Evolutionary conservation across 805 yeast species (phyloP).

Genomic region (Barnettozyma californica): DNA sequence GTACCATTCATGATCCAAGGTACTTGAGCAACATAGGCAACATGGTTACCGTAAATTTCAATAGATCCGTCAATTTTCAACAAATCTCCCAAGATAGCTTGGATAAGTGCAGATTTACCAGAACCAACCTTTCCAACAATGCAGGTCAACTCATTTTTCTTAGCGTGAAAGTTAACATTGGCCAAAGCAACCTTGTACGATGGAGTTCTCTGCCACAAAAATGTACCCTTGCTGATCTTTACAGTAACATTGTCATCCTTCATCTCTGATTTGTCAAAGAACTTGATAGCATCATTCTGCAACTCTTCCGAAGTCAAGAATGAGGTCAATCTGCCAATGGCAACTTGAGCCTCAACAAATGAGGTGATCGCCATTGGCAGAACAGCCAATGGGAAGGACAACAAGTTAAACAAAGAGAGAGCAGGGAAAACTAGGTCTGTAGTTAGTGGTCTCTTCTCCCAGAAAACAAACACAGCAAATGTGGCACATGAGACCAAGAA

Average conservation of each 20-base stretch:
- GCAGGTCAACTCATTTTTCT: conserved; percentile 76
- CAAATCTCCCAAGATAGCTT: conserved; percentile 77
- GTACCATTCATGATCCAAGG: conserved; percentile 98
- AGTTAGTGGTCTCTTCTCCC: conserved; percentile 59
- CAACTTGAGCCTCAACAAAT: conserved; percentile 84
- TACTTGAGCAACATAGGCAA: conserved; percentile 88
- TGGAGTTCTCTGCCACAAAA: conserved; percentile 73
- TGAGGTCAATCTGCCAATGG: conserved; percentile 64
- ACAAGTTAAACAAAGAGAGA: conserved; percentile 76
- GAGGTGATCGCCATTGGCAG: conserved; percentile 87
- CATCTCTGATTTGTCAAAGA: conserved; percentile 38
- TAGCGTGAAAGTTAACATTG: conserved; percentile 56
- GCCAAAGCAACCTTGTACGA: conserved; percentile 62
- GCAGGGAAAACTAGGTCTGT: conserved; percentile 94
- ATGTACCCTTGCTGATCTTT: conserved; percentile 58
- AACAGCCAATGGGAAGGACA: conserved; percentile 87
- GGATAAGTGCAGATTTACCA: conserved; percentile 82
- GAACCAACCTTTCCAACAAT: conserved; percentile 87
- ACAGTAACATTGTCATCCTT: conserved; percentile 62
- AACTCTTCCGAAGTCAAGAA: conserved; percentile 76
- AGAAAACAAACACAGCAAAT: conserved; percentile 70
- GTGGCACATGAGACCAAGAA: conserved; percentile 85
- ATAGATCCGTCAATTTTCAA: conserved; percentile 66
- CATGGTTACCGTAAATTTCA: conserved; percentile 60
- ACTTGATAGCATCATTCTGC: conserved; percentile 68